These are phyloP conservation scores for Rosellinia necatrix DNA, from an alignment of 2,329 filamentous ascomycete species.

Conservation along the genomic window DNA sequence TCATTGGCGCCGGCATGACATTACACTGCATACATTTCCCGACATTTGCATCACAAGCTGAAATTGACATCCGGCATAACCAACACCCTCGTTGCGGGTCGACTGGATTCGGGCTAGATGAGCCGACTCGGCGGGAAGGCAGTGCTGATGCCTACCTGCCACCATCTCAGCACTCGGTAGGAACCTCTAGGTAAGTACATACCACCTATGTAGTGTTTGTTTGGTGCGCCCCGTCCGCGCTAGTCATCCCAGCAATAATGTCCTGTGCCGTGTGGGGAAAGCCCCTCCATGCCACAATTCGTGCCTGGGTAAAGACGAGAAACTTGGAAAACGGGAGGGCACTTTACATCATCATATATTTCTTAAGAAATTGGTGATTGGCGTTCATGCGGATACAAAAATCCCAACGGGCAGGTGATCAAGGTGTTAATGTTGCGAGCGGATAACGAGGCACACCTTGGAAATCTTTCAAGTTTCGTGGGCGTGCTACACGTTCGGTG, in stretches of 20 bases:
- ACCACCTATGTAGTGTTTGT: background rate
- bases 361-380: background rate
- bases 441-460: no score
- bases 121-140: no score
- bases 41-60: conserved; percentile 4
- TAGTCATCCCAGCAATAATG: no score
- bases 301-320: background rate
- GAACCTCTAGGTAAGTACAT: background rate
- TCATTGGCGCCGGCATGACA: background rate
- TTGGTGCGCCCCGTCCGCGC: no score
- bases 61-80: no score
- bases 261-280: conserved; percentile 4
- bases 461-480: no score
- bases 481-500: no score
- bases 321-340: background rate
- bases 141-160: background rate
- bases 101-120: no score
- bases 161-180: background rate
- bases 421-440: no score
- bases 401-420: no score
- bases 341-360: conserved; percentile 3
- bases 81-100: no score
- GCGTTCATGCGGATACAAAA: no score
- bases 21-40: conserved; percentile 6
- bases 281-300: background rate